These are phyloP conservation scores for Botryotinia convoluta DNA, from an alignment of 2,329 filamentous ascomycete genomes.

Conservation along the genomic window DNA sequence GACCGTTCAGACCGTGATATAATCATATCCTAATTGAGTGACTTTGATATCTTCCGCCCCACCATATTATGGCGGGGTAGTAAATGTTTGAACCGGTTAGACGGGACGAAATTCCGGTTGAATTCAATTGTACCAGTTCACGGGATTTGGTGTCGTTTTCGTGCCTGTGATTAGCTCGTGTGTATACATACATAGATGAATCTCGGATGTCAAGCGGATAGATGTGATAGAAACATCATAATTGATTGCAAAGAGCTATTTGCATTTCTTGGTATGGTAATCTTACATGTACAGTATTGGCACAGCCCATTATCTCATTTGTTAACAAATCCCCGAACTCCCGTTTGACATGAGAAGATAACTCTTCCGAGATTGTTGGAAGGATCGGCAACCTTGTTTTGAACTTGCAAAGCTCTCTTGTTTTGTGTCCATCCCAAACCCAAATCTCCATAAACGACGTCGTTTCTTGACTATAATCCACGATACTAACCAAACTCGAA, in stretches of 20 bases:
- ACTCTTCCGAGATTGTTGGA: not conserved
- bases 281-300: conserved; percentile 5
- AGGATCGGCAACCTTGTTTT: not conserved
- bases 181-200: not conserved
- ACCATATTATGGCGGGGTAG: conserved; percentile 20
- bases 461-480: not conserved
- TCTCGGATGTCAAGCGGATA: not conserved
- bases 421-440: not conserved
- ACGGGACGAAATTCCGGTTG: conserved; percentile 12
- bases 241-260: not conserved
- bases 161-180: not conserved
- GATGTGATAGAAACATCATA: not conserved
- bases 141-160: conserved; percentile 14
- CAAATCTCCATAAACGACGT: not conserved
- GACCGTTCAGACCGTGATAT: conserved; percentile 31
- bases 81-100: conserved; percentile 5
- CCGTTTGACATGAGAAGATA: not conserved
- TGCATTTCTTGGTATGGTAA: conserved; percentile 3
- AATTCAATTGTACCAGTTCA: conserved; percentile 1
- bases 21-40: conserved; percentile 22
- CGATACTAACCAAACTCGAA: not conserved
- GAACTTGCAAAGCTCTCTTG: not conserved
- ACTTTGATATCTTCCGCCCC: conserved; percentile 26
- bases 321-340: not conserved
- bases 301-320: not conserved